These are phyloP conservation scores for Exophiala alcalophila DNA, from an alignment of 2,329 filamentous ascomycete genomes.

Conservation along the genomic window DNA sequence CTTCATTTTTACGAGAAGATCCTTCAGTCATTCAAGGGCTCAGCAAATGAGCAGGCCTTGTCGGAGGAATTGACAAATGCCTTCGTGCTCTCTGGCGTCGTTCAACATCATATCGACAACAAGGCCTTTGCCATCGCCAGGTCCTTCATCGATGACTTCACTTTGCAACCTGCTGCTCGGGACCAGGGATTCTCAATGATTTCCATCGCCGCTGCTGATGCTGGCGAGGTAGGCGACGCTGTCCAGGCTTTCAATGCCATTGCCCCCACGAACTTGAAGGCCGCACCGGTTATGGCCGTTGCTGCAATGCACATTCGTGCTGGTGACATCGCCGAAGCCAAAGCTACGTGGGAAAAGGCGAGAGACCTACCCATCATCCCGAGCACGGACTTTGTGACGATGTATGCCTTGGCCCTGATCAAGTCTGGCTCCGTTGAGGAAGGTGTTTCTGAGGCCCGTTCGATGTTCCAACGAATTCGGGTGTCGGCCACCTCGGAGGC, in stretches of 20 bases:
- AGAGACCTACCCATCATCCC: conserved; percentile 50
- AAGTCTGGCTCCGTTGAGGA: conserved; percentile 81
- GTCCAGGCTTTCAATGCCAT: conserved; percentile 63
- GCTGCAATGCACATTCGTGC: conserved; percentile 81
- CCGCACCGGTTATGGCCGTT: conserved; percentile 68
- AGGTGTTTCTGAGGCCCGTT: conserved; percentile 72
- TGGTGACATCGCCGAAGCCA: conserved; percentile 73
- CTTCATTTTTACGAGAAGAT: conserved; percentile 83
- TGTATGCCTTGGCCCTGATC: conserved; percentile 87
- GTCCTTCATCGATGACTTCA: conserved; percentile 18
- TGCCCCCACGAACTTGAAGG: conserved; percentile 47
- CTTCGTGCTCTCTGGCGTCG: conserved; percentile 70
- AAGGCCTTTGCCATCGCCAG: conserved; percentile 20
- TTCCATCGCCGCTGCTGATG: conserved; percentile 75
- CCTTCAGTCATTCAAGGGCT: conserved; percentile 52
- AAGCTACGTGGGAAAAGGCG: conserved; percentile 76
- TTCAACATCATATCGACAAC: conserved; percentile 68
- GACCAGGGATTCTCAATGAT: conserved; percentile 68
- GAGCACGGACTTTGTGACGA: conserved; percentile 65
- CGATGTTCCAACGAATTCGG: conserved; percentile 83
- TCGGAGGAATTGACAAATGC: conserved; percentile 65
- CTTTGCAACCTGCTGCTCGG: conserved; percentile 57
- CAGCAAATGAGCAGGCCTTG: conserved; percentile 52
- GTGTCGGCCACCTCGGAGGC: conserved; percentile 50
- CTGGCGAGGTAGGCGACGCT: conserved; percentile 67